Conservation (phyloP, 2,329 filamentous ascomycete species). For the Lachnellula subtilissima region DNA sequence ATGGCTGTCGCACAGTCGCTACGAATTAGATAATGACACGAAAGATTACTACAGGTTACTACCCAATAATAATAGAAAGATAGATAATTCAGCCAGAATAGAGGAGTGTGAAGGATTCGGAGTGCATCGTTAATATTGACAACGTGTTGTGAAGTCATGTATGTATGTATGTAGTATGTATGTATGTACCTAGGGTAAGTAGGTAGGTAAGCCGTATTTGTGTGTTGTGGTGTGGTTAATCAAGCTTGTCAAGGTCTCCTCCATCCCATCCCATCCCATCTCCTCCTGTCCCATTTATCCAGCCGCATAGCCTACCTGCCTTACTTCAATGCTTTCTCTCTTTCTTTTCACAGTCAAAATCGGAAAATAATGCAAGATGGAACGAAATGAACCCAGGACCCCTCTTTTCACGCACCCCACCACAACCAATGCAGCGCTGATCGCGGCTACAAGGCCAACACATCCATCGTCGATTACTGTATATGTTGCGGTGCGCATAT, state of each 20-base stretch:
- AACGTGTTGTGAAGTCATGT: not conserved
- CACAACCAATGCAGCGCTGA: not conserved
- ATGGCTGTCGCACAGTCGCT: slow-evolving; percentile 19
- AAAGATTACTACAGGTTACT: not conserved
- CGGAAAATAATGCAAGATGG: not conserved
- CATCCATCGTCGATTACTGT: too few relatives aligned
- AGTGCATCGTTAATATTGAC: not conserved
- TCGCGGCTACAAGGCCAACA: not conserved
- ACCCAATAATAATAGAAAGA: not conserved
- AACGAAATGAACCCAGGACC: not conserved
- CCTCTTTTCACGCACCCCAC: not conserved
- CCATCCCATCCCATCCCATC: too few relatives aligned
- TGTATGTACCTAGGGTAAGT: not conserved
- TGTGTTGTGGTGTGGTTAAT: not conserved
- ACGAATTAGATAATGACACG: slow-evolving; percentile 13
- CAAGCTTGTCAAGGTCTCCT: not conserved
- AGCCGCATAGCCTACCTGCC: not conserved
- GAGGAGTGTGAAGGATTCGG: not conserved
- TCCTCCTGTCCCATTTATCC: not conserved
- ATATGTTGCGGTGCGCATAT: not conserved
- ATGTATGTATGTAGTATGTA: not conserved
- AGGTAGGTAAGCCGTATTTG: too few relatives aligned
- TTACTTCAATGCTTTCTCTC: not conserved
- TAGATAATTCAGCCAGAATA: not conserved
- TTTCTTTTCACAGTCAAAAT: too few relatives aligned